phyloP scores from a whole-genome alignment of 352 stramenopile species.

The Phytophthora pini region DNA sequence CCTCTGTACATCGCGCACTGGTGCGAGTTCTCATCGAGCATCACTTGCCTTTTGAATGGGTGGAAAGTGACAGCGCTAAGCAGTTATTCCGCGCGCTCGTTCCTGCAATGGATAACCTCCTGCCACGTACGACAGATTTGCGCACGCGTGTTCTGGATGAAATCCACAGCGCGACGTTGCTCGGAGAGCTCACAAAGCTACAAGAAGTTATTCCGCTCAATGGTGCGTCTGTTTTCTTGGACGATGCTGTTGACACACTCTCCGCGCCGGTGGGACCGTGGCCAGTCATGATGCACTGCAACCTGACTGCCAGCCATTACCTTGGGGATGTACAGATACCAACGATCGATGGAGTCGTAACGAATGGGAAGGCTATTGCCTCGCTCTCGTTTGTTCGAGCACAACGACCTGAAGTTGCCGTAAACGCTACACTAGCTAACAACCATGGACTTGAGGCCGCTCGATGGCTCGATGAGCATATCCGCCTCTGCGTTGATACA shows the following conservation, averaged over 20 bases:
- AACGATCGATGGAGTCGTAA: conserved; percentile 45
- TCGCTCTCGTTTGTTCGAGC: conserved; percentile 41
- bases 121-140: conserved; percentile 46
- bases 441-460: conserved; percentile 66
- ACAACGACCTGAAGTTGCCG: conserved; percentile 24
- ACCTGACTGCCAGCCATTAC: conserved; percentile 14
- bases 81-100: conserved; percentile 52
- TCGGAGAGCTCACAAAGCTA: conserved; percentile 43
- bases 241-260: conserved; percentile 8
- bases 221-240: conserved; percentile 15
- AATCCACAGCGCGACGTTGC: conserved; percentile 38
- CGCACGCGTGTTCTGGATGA: conserved; percentile 53
- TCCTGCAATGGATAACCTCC: conserved; percentile 17
- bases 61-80: conserved; percentile 57
- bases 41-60: conserved; percentile 69
- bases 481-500: conserved; percentile 36
- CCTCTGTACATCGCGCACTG: conserved; percentile 42
- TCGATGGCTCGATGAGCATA: conserved; percentile 48
- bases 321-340: conserved; percentile 18
- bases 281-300: conserved; percentile 53
- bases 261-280: conserved; percentile 17
- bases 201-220: conserved; percentile 43
- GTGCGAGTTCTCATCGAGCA: conserved; percentile 72
- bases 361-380: conserved; percentile 43
- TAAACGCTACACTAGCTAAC: conserved; percentile 22